Conservation (phyloP, 805 yeast genomes). For the Nakazawaea ambrosiae region DNA sequence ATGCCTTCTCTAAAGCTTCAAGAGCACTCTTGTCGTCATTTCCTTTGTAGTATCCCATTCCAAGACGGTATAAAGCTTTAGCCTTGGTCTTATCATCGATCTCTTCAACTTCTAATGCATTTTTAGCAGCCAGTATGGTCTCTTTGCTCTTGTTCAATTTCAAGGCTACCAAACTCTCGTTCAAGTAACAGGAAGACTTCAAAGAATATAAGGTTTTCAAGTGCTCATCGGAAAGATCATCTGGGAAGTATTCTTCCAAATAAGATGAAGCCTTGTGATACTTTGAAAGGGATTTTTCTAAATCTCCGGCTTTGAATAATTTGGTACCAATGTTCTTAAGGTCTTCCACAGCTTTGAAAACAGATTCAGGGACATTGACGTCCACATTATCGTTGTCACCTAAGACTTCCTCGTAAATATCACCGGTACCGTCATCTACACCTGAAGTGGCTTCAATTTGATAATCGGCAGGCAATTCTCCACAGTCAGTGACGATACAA, state of each 20-base stretch:
- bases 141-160: conserved; percentile 51
- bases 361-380: conserved; percentile 52
- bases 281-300: conserved; percentile 51
- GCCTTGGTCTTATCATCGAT: conserved; percentile 65
- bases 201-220: conserved; percentile 41
- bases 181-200: conserved; percentile 59
- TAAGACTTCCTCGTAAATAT: conserved; percentile 66
- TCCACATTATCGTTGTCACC: conserved; percentile 69
- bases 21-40: conserved; percentile 71
- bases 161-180: conserved; percentile 67
- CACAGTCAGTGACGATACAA: conserved; percentile 72
- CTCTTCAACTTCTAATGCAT: conserved; percentile 55
- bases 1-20: conserved; percentile 58
- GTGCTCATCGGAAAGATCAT: conserved; percentile 51
- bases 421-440: conserved; percentile 78
- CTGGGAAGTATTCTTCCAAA: conserved; percentile 68
- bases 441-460: conserved; percentile 34
- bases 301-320: conserved; percentile 60
- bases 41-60: conserved; percentile 55
- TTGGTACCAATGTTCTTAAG: conserved; percentile 77
- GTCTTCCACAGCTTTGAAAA: conserved; percentile 53
- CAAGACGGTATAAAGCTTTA: conserved; percentile 84
- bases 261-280: conserved; percentile 69
- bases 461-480: conserved; percentile 61
- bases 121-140: conserved; percentile 52